Evolutionary conservation across 495 filamentous ascomycete genomes (phyloP).

Genomic region (Physcia stellaris): DNA sequence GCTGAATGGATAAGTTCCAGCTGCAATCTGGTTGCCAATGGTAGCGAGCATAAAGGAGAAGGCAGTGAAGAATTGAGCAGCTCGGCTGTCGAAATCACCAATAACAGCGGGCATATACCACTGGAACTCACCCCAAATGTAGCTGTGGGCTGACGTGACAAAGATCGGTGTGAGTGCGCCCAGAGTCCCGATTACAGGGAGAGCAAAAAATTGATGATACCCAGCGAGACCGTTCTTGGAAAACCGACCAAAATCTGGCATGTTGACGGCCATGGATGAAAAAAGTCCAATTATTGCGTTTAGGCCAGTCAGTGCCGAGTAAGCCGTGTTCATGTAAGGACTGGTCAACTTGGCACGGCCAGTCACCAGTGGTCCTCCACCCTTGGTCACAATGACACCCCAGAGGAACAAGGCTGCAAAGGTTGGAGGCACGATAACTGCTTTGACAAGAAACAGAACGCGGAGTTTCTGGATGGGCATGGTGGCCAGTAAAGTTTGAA

Average conservation of each 20-base stretch:
- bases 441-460: slow-evolving; percentile 47
- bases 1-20: slow-evolving; percentile 41
- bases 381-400: slow-evolving; percentile 33
- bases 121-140: slow-evolving; percentile 36
- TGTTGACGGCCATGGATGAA: slow-evolving; percentile 34
- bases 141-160: slow-evolving; percentile 35
- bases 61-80: slow-evolving; percentile 42
- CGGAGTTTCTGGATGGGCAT: slow-evolving; percentile 44
- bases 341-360: slow-evolving; percentile 23
- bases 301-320: slow-evolving; percentile 27
- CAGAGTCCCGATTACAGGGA: slow-evolving; percentile 45
- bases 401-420: slow-evolving; percentile 40
- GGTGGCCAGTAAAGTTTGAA: slow-evolving; percentile 28
- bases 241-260: slow-evolving; percentile 50
- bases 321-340: slow-evolving; percentile 26
- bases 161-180: slow-evolving; percentile 38
- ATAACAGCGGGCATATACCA: slow-evolving; percentile 46
- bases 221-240: slow-evolving; percentile 35
- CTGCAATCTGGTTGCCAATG: slow-evolving; percentile 47
- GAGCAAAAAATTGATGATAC: slow-evolving; percentile 40
- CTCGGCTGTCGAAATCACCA: slow-evolving; percentile 31
- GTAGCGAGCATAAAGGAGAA: slow-evolving; percentile 36
- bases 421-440: slow-evolving; percentile 35
- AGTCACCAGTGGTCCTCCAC: slow-evolving; percentile 20
- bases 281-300: slow-evolving; percentile 33